phyloP scores from a whole-genome alignment of 2,329 filamentous ascomycete genomes.

The Colletotrichum coccodes region DNA sequence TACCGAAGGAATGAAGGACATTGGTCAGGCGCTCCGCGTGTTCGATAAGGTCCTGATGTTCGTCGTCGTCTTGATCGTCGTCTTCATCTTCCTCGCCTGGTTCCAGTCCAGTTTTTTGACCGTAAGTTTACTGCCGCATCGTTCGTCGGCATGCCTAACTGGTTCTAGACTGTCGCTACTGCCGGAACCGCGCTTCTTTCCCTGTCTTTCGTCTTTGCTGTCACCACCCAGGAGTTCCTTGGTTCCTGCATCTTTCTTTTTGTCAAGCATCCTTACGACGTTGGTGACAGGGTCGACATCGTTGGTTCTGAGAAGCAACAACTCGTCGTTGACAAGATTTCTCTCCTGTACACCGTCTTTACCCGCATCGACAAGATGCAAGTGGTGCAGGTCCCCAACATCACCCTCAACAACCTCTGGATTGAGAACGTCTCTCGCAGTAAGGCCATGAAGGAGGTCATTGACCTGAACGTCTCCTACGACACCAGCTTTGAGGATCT shows the following conservation, averaged over 20 bases:
- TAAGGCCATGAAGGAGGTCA: constrained; percentile 88
- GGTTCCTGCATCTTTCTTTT: constrained; percentile 99
- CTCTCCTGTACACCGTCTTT: constrained; percentile 92
- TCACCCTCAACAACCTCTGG: constrained; percentile 90
- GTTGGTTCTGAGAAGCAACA: constrained; percentile 63
- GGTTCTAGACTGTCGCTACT: constrained; percentile 77
- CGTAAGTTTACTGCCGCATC: constrained; percentile 55
- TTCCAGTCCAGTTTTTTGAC: constrained; percentile 35
- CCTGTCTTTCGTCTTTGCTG: constrained; percentile 95
- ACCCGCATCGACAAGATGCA: constrained; percentile 81
- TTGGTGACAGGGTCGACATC: constrained; percentile 93
- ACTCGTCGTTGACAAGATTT: constrained; percentile 92
- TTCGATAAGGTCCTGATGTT: constrained; percentile 87
- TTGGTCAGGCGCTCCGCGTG: constrained; percentile 91
- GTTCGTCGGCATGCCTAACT: neutral
- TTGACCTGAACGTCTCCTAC: constrained; percentile 84
- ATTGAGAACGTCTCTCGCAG: constrained; percentile 94
- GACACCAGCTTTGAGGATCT: constrained; percentile 92
- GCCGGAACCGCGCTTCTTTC: constrained; percentile 93
- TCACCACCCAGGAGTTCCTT: constrained; percentile 93
- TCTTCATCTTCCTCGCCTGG: constrained; percentile 76
- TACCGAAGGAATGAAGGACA: constrained; percentile 94
- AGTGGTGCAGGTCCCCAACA: constrained; percentile 85
- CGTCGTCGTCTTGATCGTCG: constrained; percentile 80
- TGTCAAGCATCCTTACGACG: constrained; percentile 97